Conservation (phyloP, 345 rosid genomes). For the Excoecaria cochinchinensis region DNA sequence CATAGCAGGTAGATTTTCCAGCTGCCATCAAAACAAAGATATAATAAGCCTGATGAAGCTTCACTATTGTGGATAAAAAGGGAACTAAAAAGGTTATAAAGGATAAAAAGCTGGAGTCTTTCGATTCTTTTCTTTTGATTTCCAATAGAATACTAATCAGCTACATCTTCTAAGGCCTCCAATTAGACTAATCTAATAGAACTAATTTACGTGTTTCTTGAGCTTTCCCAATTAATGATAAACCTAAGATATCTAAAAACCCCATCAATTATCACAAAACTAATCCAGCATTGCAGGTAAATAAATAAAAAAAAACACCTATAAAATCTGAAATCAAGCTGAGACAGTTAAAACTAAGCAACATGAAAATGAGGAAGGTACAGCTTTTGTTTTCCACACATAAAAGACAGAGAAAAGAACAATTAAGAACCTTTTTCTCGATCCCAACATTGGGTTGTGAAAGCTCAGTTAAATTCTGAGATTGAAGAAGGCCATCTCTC, state of each 20-base stretch:
- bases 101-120: neutral
- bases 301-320: neutral
- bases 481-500: constrained; percentile 62
- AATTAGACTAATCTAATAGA: neutral
- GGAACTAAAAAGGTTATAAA: neutral
- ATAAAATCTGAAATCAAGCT: neutral
- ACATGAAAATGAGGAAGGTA: neutral
- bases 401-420: neutral
- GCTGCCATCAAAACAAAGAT: constrained; percentile 34
- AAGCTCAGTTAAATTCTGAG: constrained; percentile 25
- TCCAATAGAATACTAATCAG: neutral
- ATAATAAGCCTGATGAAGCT: neutral
- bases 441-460: neutral
- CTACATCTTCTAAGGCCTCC: neutral
- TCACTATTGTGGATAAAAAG: neutral
- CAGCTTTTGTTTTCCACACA: too few species aligned
- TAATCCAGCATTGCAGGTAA: neutral
- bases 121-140: neutral
- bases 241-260: constrained; percentile 5
- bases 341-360: neutral
- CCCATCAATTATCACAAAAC: neutral
- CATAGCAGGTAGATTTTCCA: constrained; percentile 72
- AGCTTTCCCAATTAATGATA: neutral
- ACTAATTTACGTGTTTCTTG: neutral
- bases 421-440: constrained; percentile 3